Conservation (phyloP, 2,329 filamentous ascomycete genomes). For the Aspergillus sp. region DNA sequence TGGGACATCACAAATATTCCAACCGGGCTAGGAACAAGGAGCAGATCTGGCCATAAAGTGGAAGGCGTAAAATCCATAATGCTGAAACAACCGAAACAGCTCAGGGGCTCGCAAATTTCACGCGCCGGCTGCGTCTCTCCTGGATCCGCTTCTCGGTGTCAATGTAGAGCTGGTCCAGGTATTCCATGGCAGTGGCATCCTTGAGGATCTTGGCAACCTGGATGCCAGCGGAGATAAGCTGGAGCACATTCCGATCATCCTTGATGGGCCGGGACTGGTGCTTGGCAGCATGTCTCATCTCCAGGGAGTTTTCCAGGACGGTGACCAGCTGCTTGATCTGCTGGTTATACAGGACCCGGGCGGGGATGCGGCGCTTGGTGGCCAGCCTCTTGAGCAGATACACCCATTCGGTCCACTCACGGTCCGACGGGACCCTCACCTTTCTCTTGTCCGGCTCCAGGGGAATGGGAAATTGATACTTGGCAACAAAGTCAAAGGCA, state of each 20-base stretch:
- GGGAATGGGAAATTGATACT: conserved; percentile 87
- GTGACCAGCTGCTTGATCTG: conserved; percentile 92
- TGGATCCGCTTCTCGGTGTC: conserved; percentile 77
- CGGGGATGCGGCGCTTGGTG: conserved; percentile 81
- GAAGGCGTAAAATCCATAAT: conserved; percentile 5
- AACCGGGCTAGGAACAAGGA: neutral
- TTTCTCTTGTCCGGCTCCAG: conserved; percentile 79
- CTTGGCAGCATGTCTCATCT: conserved; percentile 83
- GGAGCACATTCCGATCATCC: conserved; percentile 84
- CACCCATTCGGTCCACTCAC: conserved; percentile 91
- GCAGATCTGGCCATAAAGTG: conserved; percentile 8
- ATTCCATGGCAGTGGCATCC: conserved; percentile 80
- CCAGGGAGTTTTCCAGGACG: conserved; percentile 81
- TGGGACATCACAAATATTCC: neutral
- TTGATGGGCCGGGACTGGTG: conserved; percentile 80
- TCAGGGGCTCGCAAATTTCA: conserved; percentile 36
- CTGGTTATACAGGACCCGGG: conserved; percentile 79
- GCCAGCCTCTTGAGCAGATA: conserved; percentile 81
- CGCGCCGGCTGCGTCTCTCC: conserved; percentile 52
- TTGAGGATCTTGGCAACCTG: conserved; percentile 86
- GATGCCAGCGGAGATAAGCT: conserved; percentile 81
- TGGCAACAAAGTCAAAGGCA: conserved; percentile 86
- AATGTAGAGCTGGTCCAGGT: conserved; percentile 77
- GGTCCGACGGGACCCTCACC: conserved; percentile 70
- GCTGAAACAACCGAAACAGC: conserved; percentile 2